phyloP scores from a whole-genome alignment of 2,329 filamentous ascomycete genomes.

The Trichophyton equinum region DNA sequence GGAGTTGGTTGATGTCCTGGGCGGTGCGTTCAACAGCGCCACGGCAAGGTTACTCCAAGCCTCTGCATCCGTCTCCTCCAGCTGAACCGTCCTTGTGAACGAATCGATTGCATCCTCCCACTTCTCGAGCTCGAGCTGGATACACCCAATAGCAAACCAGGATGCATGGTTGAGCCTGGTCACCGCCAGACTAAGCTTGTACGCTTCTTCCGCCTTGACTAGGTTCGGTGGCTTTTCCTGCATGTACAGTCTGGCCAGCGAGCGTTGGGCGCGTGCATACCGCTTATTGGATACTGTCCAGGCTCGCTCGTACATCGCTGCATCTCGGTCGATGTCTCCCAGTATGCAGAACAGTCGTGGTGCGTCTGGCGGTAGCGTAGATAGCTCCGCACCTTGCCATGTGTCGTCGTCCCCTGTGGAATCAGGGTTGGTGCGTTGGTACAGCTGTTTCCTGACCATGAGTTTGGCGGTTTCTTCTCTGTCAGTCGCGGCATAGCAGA shows the following conservation, averaged over 20 bases:
- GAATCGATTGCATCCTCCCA: constrained; percentile 72
- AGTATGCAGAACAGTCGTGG: constrained; percentile 85
- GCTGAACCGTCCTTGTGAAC: constrained; percentile 68
- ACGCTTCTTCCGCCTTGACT: constrained; percentile 60
- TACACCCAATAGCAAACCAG: constrained; percentile 86
- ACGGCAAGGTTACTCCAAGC: constrained; percentile 93
- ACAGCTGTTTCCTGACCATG: constrained; percentile 67
- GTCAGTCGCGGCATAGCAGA: constrained; percentile 71
- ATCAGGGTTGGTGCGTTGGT: constrained; percentile 44
- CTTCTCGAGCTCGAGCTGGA: constrained; percentile 61
- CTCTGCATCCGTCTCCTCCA: constrained; percentile 79
- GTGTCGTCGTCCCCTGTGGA: constrained; percentile 40
- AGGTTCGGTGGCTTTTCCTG: constrained; percentile 48
- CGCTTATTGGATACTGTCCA: constrained; percentile 74
- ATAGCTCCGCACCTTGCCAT: constrained; percentile 56
- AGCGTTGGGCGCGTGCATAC: constrained; percentile 78
- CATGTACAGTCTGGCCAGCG: constrained; percentile 68
- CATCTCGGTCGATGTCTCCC: constrained; percentile 70
- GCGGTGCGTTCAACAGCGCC: constrained; percentile 50
- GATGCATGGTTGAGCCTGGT: constrained; percentile 71
- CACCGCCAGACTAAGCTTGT: constrained; percentile 60
- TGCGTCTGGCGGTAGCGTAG: constrained; percentile 65
- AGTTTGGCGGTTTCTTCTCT: constrained; percentile 70
- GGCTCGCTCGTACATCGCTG: constrained; percentile 65
- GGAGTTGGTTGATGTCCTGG: background rate